Evolutionary conservation across 169 alveolate species (phyloP), one percentile per base, ranked within the genome.

Genomic region (Cyclospora cayetanensis): DNA sequence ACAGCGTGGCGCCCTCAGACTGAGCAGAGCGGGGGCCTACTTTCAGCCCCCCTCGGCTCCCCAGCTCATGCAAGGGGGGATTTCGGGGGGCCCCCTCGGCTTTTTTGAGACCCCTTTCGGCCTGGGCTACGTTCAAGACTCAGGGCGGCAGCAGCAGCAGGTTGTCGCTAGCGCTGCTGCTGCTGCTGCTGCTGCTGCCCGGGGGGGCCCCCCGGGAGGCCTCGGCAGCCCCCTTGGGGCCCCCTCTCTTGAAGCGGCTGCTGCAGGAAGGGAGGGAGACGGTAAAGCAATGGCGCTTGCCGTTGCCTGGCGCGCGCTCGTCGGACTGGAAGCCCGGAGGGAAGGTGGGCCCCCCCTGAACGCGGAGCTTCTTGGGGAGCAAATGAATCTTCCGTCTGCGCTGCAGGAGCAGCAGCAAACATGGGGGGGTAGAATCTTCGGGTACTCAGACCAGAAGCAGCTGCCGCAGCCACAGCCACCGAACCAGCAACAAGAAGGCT

Each of bases 141-240:
- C 82, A 18, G 82, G 37, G 27, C 11, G 82, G 9, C 82, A 68
- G 82, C 82, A 68, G 82, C 82, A 68, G 52, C 82, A 68, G 52
- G 53, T 35, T 25, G 53, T 35, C 35, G 53, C 31, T 12, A 25
- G 12, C 42, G 9, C 9, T n/a, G 53, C 31, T 12, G 42, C 15
- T 25, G 9, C 9, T n/a, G 82, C 27, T 68, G 46, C 82, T 68
- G 82, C 46, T 12, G 22, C 53, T 11, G 76, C 20, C n/a, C 42
- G 76, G 37, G 37, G 39, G 46, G 82, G 82, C 29, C 15, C 52
- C 20, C 5, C 82, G 7, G 53, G 34, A 11, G 25, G 82, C 41
- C 12, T 27, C 82, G 34, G 50, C 31, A 34, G 53, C 52, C 31
- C 31, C 5, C 1, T 68, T 35, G 52, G 53, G 46, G 31, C 22